phyloP scores from a whole-genome alignment of 306 rosid species.

The Erythrophleum fordii region DNA sequence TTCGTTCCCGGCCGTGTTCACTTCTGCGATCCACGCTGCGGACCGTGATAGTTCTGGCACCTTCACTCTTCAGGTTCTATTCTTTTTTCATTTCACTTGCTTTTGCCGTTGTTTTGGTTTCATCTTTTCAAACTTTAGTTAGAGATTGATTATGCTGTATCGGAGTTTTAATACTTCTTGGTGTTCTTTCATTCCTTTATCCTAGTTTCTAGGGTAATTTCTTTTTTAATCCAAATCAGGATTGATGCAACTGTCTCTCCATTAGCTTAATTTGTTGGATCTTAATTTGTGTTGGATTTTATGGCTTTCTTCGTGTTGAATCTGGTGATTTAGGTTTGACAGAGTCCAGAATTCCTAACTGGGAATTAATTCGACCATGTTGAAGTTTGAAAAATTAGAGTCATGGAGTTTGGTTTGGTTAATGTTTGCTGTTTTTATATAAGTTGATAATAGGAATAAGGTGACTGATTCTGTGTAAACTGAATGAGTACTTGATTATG shows the following conservation, averaged over 20 bases:
- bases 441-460: neutral
- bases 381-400: constrained; percentile 24
- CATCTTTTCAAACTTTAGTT: neutral
- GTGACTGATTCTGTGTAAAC: neutral
- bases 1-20: constrained; percentile 3
- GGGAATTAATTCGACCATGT: neutral
- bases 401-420: constrained; percentile 16
- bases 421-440: neutral
- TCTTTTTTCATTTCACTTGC: neutral
- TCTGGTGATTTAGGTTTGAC: constrained; percentile 9
- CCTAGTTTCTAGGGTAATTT: neutral
- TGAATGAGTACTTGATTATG: neutral
- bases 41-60: constrained; percentile 26
- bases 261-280: constrained; percentile 37
- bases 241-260: constrained; percentile 31
- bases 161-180: constrained; percentile 17
- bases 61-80: constrained; percentile 35
- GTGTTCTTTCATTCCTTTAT: constrained; percentile 2
- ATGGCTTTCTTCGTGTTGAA: constrained; percentile 24
- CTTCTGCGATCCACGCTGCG: constrained; percentile 37
- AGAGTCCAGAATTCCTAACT: neutral
- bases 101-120: neutral
- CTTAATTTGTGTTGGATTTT: constrained; percentile 35
- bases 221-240: constrained; percentile 25
- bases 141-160: constrained; percentile 15